Conservation (phyloP, 192 early-diverging fungal genomes). For the Gigaspora rosea region DNA sequence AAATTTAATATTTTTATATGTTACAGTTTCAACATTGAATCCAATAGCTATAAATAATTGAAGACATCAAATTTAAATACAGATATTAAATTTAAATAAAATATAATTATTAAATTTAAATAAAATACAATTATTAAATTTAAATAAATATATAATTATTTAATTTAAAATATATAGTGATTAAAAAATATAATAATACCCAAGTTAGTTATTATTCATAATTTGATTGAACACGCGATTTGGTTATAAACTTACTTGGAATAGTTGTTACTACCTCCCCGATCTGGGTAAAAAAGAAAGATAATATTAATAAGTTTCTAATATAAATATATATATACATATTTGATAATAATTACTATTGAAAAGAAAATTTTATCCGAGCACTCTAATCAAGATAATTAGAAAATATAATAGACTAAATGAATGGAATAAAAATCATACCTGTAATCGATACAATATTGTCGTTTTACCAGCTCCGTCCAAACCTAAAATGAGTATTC, state of each 20-base stretch:
- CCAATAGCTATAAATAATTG: conserved; percentile 57
- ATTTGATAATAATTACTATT: not conserved
- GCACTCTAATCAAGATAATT: too few relatives aligned
- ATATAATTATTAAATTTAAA: not conserved
- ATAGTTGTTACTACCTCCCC: conserved; percentile 98
- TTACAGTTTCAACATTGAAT: conserved; percentile 91
- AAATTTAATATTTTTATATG: conserved; percentile 98
- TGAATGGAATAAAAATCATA: conserved; percentile 57
- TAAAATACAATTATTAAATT: not conserved
- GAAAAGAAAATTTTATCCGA: not conserved
- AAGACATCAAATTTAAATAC: not conserved
- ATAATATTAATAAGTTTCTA: not conserved
- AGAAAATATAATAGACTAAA: too few relatives aligned
- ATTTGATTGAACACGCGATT: not conserved
- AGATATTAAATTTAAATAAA: not conserved
- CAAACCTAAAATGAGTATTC: conserved; percentile 94
- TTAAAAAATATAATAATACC: too few relatives aligned
- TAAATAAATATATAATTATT: not conserved
- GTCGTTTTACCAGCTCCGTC: conserved; percentile 98
- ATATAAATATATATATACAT: too few relatives aligned
- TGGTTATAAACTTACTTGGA: conserved; percentile 68
- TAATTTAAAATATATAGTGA: not conserved
- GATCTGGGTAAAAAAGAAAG: conserved; percentile 68
- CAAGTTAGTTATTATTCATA: not conserved
- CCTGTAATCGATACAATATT: conserved; percentile 92